Evolutionary conservation across 2,329 filamentous ascomycete genomes (phyloP).

Genomic region (Colletotrichum sansevieriae): DNA sequence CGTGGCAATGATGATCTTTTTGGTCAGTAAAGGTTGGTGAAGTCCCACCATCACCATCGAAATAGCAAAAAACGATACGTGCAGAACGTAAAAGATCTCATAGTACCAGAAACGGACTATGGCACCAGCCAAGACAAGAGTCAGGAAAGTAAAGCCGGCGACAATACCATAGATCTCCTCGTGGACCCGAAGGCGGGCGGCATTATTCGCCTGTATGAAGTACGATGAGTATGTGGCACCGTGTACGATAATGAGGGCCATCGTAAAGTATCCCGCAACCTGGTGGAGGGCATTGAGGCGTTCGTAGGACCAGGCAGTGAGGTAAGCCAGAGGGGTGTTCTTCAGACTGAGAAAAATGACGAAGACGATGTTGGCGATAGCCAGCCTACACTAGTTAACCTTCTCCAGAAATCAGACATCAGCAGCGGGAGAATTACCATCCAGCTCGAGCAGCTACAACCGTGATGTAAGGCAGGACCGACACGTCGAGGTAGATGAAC

Average conservation of each 20-base stretch:
- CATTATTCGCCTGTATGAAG: constrained; percentile 51
- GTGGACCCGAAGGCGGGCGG: constrained; percentile 50
- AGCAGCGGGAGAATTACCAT: constrained; percentile 49
- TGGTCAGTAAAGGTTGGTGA: constrained; percentile 62
- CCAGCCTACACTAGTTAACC: constrained; percentile 49
- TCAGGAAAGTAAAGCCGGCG: constrained; percentile 60
- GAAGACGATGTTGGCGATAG: constrained; percentile 61
- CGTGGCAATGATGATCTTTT: constrained; percentile 58
- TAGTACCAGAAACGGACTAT: constrained; percentile 63
- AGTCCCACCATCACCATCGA: constrained; percentile 62
- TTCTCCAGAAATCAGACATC: neutral
- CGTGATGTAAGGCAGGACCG: constrained; percentile 47
- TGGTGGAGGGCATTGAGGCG: constrained; percentile 70
- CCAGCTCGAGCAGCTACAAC: constrained; percentile 55
- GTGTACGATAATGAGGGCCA: constrained; percentile 62
- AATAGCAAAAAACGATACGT: constrained; percentile 63
- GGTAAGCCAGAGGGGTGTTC: constrained; percentile 67
- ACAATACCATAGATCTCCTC: constrained; percentile 63
- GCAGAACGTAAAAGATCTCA: constrained; percentile 67
- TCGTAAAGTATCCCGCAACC: constrained; percentile 63
- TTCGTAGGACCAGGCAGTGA: constrained; percentile 70
- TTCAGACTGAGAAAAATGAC: constrained; percentile 67
- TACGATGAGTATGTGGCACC: constrained; percentile 57
- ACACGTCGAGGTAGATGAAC: constrained; percentile 52
- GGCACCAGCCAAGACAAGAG: constrained; percentile 58